A percentile compares a stretch with the other conserved stretches of the same genome.
Evolutionary conservation across 257 asterid genomes (phyloP).

Genomic region (Solanum virginianum): DNA sequence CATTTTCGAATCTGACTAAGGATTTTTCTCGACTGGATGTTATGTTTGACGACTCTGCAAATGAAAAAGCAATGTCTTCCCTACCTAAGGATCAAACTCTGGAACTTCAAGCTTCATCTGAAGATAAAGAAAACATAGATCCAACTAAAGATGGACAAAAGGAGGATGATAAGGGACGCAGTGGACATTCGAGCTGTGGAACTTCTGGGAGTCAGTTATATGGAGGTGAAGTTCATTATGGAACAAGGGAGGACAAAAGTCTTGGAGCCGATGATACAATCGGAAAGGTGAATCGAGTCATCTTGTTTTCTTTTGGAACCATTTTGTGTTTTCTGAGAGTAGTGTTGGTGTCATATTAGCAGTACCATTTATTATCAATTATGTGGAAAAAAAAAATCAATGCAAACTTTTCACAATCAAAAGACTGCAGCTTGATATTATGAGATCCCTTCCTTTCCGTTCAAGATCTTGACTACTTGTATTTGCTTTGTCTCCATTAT

Average conservation of each 20-base stretch:
- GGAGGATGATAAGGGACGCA: constrained; percentile 9
- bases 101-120: constrained; percentile 12
- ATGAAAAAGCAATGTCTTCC: constrained; percentile 17
- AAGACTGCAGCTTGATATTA: background rate
- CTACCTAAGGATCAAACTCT: constrained; percentile 15
- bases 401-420: background rate
- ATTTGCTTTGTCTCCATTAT: background rate
- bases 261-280: background rate
- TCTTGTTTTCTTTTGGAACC: background rate
- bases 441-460: background rate
- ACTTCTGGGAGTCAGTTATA: constrained; percentile 13
- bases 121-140: constrained; percentile 48
- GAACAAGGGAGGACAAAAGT: background rate
- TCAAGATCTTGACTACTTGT: background rate
- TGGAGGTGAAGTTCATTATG: constrained; percentile 4
- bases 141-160: constrained; percentile 24
- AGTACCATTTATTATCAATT: background rate
- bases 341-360: background rate
- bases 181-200: constrained; percentile 15
- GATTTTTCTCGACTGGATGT: constrained; percentile 53
- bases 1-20: constrained; percentile 30
- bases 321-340: background rate
- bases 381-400: background rate
- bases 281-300: background rate
- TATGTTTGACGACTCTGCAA: constrained; percentile 35